Base-by-base conservation (phyloP, 192 early-diverging fungal species). In the Coemansia sp. region DNA sequence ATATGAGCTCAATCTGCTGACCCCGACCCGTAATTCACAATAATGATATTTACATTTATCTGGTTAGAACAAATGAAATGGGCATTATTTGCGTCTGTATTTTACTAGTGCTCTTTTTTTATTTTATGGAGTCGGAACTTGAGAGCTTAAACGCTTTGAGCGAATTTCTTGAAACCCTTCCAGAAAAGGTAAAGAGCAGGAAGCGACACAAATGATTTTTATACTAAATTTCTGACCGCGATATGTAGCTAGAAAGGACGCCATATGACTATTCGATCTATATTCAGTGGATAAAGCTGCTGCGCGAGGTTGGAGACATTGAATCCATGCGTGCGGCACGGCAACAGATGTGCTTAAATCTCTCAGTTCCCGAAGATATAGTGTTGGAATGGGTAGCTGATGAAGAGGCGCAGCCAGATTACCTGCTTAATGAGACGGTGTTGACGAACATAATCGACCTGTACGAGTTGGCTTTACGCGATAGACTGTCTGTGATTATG, bases 211-310 rank as follows among this genome's bases (percentile, higher is more conserved):
- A 26, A 4, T 26, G 23, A 26, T 26, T 26, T 26, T 26, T 26
- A 26, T 26, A 26, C 23, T 26, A 4, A 26, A 26, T 26, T 26
- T 26, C 23, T 4, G 23, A 4, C 23, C 23, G 4, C 23, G 23
- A 26, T 26, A 26, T 20, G 18, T 45, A 45, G 56, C 61, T 75
- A 16, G 71, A 64, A 37, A 56, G 43, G 55, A 61, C 45, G 3
- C 65, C 66, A 11, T 75, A 75, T 31, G 71, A 75, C 60, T 61
- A 75, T 20, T 45, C 18, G 11, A 36, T 57, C 4, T 75, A 75
- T 32, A 60, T 32, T n/a, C 40, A 50, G 23, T 75, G 71, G 71
- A 57, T 75, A 15, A 43, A 49, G 49, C 65, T 75, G 34, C 21
- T 75, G 48, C 56, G 65, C 18, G 40, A 40, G 3, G 45, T 57